These are phyloP conservation scores for Fusarium sp. DNA, from an alignment of 2,329 filamentous ascomycete genomes.

Conservation along the genomic window DNA sequence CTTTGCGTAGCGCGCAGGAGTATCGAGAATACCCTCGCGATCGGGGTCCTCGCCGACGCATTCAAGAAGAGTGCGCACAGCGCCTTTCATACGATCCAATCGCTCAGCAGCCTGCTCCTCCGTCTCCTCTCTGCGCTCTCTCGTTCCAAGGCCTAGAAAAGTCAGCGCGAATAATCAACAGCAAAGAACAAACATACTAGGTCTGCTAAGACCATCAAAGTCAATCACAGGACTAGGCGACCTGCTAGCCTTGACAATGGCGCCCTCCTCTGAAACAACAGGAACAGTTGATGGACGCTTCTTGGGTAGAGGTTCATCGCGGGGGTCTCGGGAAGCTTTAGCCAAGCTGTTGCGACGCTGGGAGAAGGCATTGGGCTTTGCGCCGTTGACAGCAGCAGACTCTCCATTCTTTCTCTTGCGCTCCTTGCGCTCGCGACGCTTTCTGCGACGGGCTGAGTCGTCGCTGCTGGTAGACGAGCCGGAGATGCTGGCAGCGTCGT, in stretches of 20 bases:
- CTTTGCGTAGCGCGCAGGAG: slow-evolving; percentile 90
- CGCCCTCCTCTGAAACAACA: slow-evolving; percentile 26
- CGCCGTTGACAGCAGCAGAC: slow-evolving; percentile 48
- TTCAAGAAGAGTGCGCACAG: slow-evolving; percentile 74
- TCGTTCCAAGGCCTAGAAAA: slow-evolving; percentile 70
- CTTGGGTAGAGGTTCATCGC: slow-evolving; percentile 62
- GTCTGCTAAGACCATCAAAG: slow-evolving; percentile 70
- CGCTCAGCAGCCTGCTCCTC: slow-evolving; percentile 58
- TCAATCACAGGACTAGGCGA: slow-evolving; percentile 69
- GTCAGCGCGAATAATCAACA: slow-evolving; percentile 31
- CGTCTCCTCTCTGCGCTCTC: slow-evolving; percentile 69
- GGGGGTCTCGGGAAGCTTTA: slow-evolving; percentile 71
- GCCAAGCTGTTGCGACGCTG: slow-evolving; percentile 66
- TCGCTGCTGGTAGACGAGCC: slow-evolving; percentile 49
- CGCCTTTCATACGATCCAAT: slow-evolving; percentile 68
- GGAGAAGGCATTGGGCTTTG: slow-evolving; percentile 46
- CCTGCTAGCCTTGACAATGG: slow-evolving; percentile 22
- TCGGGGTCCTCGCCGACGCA: slow-evolving; percentile 76
- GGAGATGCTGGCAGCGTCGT: slow-evolving; percentile 45
- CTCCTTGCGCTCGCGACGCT: slow-evolving; percentile 44
- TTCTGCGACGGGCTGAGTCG: slow-evolving; percentile 47
- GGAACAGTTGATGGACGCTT: slow-evolving; percentile 50
- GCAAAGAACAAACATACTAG: slow-evolving; percentile 65
- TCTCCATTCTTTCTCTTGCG: slow-evolving; percentile 37
- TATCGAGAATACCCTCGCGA: slow-evolving; percentile 72